phyloP scores from a whole-genome alignment of 768 basidiomycete species.

The Termitomyces sp. region DNA sequence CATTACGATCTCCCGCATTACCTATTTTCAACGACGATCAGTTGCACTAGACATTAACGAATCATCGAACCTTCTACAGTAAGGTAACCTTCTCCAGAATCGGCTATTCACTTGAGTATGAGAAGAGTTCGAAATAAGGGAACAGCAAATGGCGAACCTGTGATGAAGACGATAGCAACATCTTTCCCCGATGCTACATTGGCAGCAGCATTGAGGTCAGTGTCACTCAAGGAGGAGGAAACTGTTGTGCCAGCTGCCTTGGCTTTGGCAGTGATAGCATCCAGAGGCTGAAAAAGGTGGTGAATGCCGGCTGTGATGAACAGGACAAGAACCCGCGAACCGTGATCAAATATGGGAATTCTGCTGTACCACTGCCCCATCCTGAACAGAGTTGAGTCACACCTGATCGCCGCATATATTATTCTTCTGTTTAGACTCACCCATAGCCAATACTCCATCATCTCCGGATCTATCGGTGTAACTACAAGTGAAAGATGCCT shows the following conservation, averaged over 20 bases:
- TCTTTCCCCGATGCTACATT: slow-evolving; percentile 43
- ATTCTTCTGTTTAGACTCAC: slow-evolving; percentile 37
- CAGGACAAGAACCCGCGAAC: slow-evolving; percentile 26
- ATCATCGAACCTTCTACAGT: slow-evolving; percentile 37
- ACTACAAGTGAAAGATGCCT: slow-evolving; percentile 18
- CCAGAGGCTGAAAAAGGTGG: slow-evolving; percentile 31
- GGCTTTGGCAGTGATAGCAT: slow-evolving; percentile 45
- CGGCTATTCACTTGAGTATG: slow-evolving; percentile 22
- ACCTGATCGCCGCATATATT: background rate
- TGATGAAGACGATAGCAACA: slow-evolving; percentile 55
- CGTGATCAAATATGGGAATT: slow-evolving; percentile 50
- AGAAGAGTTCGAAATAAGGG: background rate
- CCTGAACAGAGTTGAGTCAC: slow-evolving; percentile 22
- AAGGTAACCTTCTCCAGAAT: slow-evolving; percentile 45
- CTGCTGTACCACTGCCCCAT: slow-evolving; percentile 51
- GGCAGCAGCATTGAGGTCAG: slow-evolving; percentile 44
- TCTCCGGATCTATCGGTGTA: slow-evolving; percentile 54
- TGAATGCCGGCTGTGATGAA: background rate
- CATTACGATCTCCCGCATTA: slow-evolving; percentile 54
- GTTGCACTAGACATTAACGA: background rate
- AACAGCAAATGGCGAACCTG: slow-evolving; percentile 25
- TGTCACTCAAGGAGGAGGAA: slow-evolving; percentile 48
- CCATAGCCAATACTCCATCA: slow-evolving; percentile 61
- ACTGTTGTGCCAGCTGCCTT: slow-evolving; percentile 38
- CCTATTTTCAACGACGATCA: slow-evolving; percentile 23